phyloP scores from a whole-genome alignment of 805 yeast species.

The Blastobotrys parvus region DNA sequence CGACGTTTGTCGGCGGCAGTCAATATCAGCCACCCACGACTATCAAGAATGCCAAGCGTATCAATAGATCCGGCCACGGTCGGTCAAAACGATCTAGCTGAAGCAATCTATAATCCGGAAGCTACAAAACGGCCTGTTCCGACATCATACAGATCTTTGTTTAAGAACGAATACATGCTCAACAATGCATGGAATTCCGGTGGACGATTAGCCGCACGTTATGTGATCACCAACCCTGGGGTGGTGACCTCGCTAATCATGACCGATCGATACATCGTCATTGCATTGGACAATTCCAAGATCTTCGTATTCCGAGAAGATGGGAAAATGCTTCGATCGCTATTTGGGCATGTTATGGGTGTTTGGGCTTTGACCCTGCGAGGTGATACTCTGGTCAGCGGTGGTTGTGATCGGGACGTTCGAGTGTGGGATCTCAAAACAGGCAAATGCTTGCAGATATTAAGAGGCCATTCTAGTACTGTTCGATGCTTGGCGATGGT shows the following conservation, averaged over 20 bases:
- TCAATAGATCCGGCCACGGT: neutral
- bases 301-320: constrained; percentile 34
- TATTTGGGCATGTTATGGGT: constrained; percentile 96
- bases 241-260: constrained; percentile 34
- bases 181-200: constrained; percentile 34
- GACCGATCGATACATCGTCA: constrained; percentile 30
- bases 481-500: constrained; percentile 79
- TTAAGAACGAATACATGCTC: constrained; percentile 33
- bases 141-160: constrained; percentile 30
- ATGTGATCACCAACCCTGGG: constrained; percentile 28
- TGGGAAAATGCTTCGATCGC: constrained; percentile 58
- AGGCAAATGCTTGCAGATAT: constrained; percentile 77
- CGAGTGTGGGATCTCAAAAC: constrained; percentile 90
- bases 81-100: constrained; percentile 15
- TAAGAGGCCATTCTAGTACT: constrained; percentile 89
- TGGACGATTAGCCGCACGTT: constrained; percentile 34
- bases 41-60: constrained; percentile 11
- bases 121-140: constrained; percentile 26
- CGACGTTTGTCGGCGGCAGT: constrained; percentile 31
- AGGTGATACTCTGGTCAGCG: constrained; percentile 85
- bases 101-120: constrained; percentile 28
- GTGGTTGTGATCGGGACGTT: constrained; percentile 94
- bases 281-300: constrained; percentile 37
- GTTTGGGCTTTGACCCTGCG: constrained; percentile 94
- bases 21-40: constrained; percentile 2